Evolutionary conservation across 805 yeast species (phyloP), one percentile per base, ranked within the genome.

Genomic region (Candida adriatica): DNA sequence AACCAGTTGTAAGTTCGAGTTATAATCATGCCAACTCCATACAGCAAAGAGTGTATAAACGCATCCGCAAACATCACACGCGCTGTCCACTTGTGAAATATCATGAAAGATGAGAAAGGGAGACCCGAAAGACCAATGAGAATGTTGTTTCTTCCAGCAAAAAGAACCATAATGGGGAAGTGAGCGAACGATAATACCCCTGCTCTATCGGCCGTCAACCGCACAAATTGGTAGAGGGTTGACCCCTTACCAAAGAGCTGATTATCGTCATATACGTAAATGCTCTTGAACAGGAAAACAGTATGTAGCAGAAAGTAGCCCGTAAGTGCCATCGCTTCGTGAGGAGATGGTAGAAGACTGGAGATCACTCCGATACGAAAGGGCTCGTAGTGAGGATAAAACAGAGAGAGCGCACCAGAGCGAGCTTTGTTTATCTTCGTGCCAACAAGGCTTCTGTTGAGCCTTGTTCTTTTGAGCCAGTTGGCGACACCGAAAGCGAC

Each of bases 131-230:
- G 27, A 45, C 58, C 58, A 38, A 71, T 70, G 41, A 83, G 55
- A 17, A 84, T 62, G 52, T 79, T 84, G 55, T 81, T 84, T 47
- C 94, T 62, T 8, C 86, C 82, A 6, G 84, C 79, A 50, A 83
- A 77, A 21, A 81, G 49, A 14, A 76, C 62, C 19, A 75, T 46
- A 4, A 68, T 42, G 0, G 92, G 90, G 38, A 77, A 42, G 25
- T 61, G 61, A 1, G 60, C 59, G 42, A 62, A 57, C 11, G 56
- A 32, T 7, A 50, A 21, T 2, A 48, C 37, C 14, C 54, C 55
- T 13, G 50, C 37, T 38, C 55, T 37, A 23, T 49, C 42, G 2
- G 44, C 53, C 8, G 42, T 10, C 8, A 31, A 24, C 2, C 34
- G 25, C 5, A 29, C 23, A 4, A 31, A 4, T 18, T 33, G 39